Evolutionary conservation across 768 basidiomycete genomes (phyloP).

Genomic region (Boletus vermiculosoides): DNA sequence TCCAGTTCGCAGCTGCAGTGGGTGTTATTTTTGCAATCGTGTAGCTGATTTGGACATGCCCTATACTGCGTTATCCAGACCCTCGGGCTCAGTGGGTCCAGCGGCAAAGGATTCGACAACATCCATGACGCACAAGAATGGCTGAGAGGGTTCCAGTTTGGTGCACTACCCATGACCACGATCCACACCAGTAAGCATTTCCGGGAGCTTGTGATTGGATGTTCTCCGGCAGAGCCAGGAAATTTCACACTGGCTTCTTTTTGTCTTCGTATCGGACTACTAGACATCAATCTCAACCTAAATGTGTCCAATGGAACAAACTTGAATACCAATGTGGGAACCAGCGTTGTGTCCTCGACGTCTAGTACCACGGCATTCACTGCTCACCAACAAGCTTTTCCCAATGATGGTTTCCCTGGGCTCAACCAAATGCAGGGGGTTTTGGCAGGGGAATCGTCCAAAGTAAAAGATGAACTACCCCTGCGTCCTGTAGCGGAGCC

Average conservation of each 20-base stretch:
- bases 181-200: constrained; percentile 21
- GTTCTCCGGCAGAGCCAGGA: background rate
- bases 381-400: background rate
- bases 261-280: background rate
- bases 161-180: constrained; percentile 6
- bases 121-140: constrained; percentile 28
- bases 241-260: background rate
- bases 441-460: background rate
- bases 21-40: background rate
- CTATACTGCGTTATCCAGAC: constrained; percentile 20
- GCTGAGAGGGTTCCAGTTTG: constrained; percentile 18
- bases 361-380: constrained; percentile 2
- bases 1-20: constrained; percentile 28
- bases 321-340: background rate
- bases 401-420: background rate
- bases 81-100: constrained; percentile 30
- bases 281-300: constrained; percentile 21
- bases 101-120: constrained; percentile 34
- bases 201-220: background rate
- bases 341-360: constrained; percentile 1
- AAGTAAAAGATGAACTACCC: background rate
- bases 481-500: constrained; percentile 6
- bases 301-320: constrained; percentile 14
- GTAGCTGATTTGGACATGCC: background rate
- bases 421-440: background rate